Evolutionary conservation across 208 protist species (phyloP).

Genomic region (Tetramitus jugosus): DNA sequence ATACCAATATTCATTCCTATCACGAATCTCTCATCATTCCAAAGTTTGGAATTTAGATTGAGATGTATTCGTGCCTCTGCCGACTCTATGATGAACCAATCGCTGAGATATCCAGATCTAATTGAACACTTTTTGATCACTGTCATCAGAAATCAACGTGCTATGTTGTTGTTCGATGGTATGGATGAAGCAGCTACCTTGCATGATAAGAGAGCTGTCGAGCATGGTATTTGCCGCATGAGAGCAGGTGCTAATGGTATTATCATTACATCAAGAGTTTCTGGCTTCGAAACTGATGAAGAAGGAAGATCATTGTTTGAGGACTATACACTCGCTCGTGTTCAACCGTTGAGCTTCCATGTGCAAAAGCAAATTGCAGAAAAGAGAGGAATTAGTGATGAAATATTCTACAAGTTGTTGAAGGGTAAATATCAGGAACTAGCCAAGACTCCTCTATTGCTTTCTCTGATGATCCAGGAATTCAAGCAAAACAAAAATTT

Average conservation of each 20-base stretch:
- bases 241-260: slow-evolving; percentile 1
- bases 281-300: neutral
- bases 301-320: neutral
- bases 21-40: neutral
- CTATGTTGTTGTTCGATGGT: neutral
- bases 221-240: neutral
- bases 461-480: slow-evolving; percentile 2
- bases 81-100: neutral
- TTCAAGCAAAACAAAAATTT: neutral
- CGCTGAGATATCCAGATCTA: neutral
- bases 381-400: neutral
- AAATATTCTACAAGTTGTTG: neutral
- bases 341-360: neutral
- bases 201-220: neutral
- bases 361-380: slow-evolving; percentile 8
- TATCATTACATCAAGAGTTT: neutral
- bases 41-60: neutral
- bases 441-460: slow-evolving; percentile 1
- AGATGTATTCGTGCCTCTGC: slow-evolving; percentile 8
- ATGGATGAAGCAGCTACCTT: neutral
- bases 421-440: slow-evolving; percentile 19
- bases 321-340: neutral
- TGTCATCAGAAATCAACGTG: neutral
- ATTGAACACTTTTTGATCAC: slow-evolving; percentile 11
- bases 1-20: neutral